phyloP scores from a whole-genome alignment of 2,329 filamentous ascomycete species.

The Cryphonectria parasitica region DNA sequence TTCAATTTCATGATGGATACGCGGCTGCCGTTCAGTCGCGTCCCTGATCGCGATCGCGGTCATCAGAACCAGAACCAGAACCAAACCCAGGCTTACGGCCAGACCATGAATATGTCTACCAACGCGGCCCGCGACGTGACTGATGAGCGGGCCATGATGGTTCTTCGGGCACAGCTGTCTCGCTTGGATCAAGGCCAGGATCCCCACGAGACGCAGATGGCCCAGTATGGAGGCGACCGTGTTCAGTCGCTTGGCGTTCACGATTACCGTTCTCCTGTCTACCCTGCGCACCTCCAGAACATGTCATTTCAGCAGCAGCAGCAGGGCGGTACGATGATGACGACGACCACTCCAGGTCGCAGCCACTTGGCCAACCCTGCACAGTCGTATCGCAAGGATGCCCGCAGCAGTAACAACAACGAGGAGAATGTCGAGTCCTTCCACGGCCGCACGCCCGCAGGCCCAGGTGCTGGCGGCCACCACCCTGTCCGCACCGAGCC shows the following conservation, averaged over 20 bases:
- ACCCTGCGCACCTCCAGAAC: neutral
- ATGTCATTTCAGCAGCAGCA: slow-evolving; percentile 13
- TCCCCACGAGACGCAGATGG: slow-evolving; percentile 3
- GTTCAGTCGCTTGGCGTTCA: neutral
- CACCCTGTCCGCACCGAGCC: slow-evolving; percentile 42
- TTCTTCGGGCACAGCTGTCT: slow-evolving; percentile 21
- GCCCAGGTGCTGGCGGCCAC: neutral
- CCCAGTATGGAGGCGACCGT: neutral
- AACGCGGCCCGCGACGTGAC: neutral
- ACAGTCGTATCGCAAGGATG: neutral
- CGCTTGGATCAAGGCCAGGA: neutral
- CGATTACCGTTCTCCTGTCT: neutral
- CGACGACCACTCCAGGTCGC: slow-evolving; percentile 1
- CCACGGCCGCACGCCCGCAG: slow-evolving; percentile 4
- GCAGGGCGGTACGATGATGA: neutral
- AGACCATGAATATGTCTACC: neutral
- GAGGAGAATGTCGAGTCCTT: neutral
- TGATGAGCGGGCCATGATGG: slow-evolving; percentile 19
- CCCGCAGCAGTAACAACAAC: neutral
- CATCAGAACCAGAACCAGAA: neutral
- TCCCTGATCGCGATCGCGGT: neutral
- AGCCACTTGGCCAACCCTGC: neutral
- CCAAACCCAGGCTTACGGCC: neutral
- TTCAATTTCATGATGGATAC: neutral
- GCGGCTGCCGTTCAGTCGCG: neutral